phyloP scores from a whole-genome alignment of 805 yeast genomes.

The Sungouiella thailandica region DNA sequence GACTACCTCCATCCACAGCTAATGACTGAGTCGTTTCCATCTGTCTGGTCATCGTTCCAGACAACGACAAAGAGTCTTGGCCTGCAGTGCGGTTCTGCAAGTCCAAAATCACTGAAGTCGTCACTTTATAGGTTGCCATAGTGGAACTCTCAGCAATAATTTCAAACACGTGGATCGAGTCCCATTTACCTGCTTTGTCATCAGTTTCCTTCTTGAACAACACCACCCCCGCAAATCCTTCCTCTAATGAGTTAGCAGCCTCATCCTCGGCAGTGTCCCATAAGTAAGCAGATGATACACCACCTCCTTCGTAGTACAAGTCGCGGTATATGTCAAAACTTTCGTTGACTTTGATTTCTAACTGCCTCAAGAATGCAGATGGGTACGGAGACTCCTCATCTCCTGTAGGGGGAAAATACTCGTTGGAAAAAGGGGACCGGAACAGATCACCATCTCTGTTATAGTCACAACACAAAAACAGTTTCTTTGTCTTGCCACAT shows the following conservation, averaged over 20 bases:
- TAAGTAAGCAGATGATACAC: constrained; percentile 79
- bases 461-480: constrained; percentile 83
- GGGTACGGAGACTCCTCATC: constrained; percentile 67
- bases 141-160: constrained; percentile 40
- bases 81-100: constrained; percentile 29
- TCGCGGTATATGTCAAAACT: constrained; percentile 92
- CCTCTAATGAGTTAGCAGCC: constrained; percentile 28
- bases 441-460: constrained; percentile 91
- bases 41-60: constrained; percentile 88
- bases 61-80: constrained; percentile 37
- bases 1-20: constrained; percentile 30
- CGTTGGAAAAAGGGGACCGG: constrained; percentile 87
- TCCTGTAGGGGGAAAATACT: constrained; percentile 47
- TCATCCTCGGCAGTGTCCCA: constrained; percentile 79
- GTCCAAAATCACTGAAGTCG: constrained; percentile 84
- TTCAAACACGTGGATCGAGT: constrained; percentile 90
- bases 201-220: constrained; percentile 68
- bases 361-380: constrained; percentile 54
- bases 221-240: constrained; percentile 87
- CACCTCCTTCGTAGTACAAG: constrained; percentile 86
- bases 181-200: constrained; percentile 66
- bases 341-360: constrained; percentile 81
- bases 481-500: constrained; percentile 55
- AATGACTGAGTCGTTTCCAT: constrained; percentile 50
- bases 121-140: constrained; percentile 57